Evolutionary conservation across 495 filamentous ascomycete species (phyloP), one percentile per base, ranked within the genome.

Genomic region (Sporormia fimetaria): DNA sequence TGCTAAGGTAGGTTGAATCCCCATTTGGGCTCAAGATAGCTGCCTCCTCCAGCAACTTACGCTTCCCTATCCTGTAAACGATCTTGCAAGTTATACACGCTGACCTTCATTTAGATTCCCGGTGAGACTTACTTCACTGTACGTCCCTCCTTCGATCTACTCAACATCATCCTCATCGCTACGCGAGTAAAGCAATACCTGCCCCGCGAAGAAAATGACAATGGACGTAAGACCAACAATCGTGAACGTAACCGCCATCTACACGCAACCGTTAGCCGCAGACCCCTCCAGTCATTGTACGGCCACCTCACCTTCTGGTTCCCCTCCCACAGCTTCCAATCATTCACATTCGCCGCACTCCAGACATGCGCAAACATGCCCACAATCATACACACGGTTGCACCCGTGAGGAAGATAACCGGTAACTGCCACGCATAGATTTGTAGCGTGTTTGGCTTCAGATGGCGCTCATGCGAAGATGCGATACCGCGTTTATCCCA

Each of bases 361-460:
- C 54, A 59, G 10, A 52, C 46, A 40, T 53, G 44, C 21, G 56
- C 11, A 43, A 52, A 56, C 51, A 57, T 57, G 1, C 57, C 51
- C 15, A 52, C 32, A 20, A 57, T 30, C 57, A 59, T 51, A 15
- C 36, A 47, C 5, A 53, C 12, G 11, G 54, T 49, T 3, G 40
- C 42, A 1, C 38, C 35, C 2, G 51, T 54, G 16, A 59, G 31
- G 26, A 55, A 57, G 33, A 54, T 37, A 3, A 54, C 52, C 1
- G 44, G 35, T 20, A 57, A 11, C 54, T 60, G 57, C 57, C 55
- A 60, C 3, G 46, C 35, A 33, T 42, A 56, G 14, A 56, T 18
- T 29, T 57, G 55, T 1, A 31, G n/a, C 23, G 27, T 32, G 7
- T 35, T 36, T 14, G 54, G 51, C 21, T 27, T 17, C 11, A 52